Base-by-base conservation (phyloP, 805 yeast genomes). In the Lachancea nothofagi region DNA sequence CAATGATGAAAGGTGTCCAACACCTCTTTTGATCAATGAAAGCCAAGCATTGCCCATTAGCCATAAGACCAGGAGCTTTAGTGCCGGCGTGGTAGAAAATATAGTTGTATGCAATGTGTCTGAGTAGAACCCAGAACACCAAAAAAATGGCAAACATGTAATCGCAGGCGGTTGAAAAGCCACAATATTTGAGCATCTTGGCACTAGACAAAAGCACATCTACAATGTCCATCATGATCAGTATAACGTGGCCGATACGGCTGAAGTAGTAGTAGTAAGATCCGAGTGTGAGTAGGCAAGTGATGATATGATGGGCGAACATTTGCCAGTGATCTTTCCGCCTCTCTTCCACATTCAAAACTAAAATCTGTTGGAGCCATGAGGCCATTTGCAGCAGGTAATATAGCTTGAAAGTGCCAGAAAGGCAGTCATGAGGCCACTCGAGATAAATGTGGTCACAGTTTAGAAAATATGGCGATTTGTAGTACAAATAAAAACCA, bases 301-400 rank as follows among this genome's bases (percentile, higher is more conserved):
- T 88, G 41, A 89, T 79, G 41, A 89, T 77, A 61, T 88, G 97
- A 59, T 88, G 97, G 33, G 80, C 65, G 54, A 87, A 77, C 97
- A 88, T 88, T 62, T 88, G 95, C 50, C 64, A 61, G 57, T 84
- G 79, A 58, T 88, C 97, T 57, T 86, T 86, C 46, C 97, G 75
- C 46, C 71, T 75, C 44, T 75, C 79, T 62, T 88, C 97, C 37
- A 87, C 62, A 62, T 86, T 77, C 44, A 89, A 67, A 22, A 83
- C 84, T 49, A 83, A 70, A 18, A 85, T 69, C 61, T 86, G 95
- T 52, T 83, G 86, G 45, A 85, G 54, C 94, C 95, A 89, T 49
- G 75, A 75, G 10, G 83, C 80, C n/a, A 82, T 69, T 50, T 83
- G 81, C 28, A 77, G 61, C 29, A 88, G 69, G 53, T 88, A 88